Base-by-base conservation (phyloP, 2,329 filamentous ascomycete species). In the Alternaria ventricosa region DNA sequence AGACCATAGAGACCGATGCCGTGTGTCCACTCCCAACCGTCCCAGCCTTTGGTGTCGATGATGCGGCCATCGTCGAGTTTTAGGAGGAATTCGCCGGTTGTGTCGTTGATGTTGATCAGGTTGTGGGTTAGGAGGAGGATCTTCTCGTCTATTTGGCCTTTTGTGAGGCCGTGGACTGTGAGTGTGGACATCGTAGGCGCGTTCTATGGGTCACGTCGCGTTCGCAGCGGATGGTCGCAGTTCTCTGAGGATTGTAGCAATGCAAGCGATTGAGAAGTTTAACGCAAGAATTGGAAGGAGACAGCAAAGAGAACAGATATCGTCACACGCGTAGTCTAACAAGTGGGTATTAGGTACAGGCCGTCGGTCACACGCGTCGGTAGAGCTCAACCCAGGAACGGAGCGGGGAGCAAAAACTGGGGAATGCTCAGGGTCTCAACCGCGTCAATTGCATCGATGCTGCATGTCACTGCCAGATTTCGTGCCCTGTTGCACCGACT, bases 1-100 rank as follows among this genome's bases (percentile, higher is more conserved):
- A 95, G 87, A 27, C 92, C 92, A 79, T 94, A 93, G 20, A 94
- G 87, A 6, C 92, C 92, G 72, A 94, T 88, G 46, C 92, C 91
- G 78, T 94, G 91, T 1, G 91, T 93, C 90, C 90, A 93, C 81
- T 94, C 91, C 92, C 92, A 94, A 74, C 90, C 90, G 67, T 91
- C 87, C 92, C 92, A 95, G 61, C 91, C 91, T 80, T 95, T 95
- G 61, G 92, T 94, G 79, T 94, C 92, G 74, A 95, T 94, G 54
- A 94, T 84, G 36, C 90, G 87, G 61, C 92, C 92, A 71, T 94
- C 91, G 2, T 86, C 84, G 36, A 95, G 85, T 20, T 84, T 88
- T 63, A 94, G 82, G 23, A 94, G 84, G 77, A 93, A 94, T 73
- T 92, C 85, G 54, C 92, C 92, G 0, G 90, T 92, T 43, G 85